phyloP scores from a whole-genome alignment of 1,139 yeast species.

The Saccharomyces hybrid region DNA sequence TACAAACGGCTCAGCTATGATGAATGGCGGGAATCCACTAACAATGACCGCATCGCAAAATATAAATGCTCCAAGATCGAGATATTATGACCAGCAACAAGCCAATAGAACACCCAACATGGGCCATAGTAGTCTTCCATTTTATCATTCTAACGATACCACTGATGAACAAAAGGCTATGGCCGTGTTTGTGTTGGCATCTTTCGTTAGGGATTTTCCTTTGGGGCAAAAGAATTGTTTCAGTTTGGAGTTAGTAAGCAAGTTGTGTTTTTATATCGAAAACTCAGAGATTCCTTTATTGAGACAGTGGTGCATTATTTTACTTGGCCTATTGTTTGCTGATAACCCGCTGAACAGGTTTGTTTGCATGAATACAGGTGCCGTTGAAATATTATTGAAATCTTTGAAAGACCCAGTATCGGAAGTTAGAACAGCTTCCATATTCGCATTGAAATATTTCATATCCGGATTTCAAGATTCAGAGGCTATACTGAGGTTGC shows the following conservation, averaged over 20 bases:
- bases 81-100: slow-evolving; percentile 17
- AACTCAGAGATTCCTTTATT: slow-evolving; percentile 78
- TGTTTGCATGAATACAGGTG: slow-evolving; percentile 60
- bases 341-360: slow-evolving; percentile 70
- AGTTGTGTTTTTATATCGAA: slow-evolving; percentile 58
- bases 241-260: slow-evolving; percentile 61
- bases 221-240: slow-evolving; percentile 77
- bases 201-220: slow-evolving; percentile 72
- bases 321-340: slow-evolving; percentile 71
- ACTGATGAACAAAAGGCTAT: slow-evolving; percentile 87
- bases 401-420: slow-evolving; percentile 84
- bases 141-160: slow-evolving; percentile 31
- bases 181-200: slow-evolving; percentile 83
- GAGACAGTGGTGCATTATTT: slow-evolving; percentile 84
- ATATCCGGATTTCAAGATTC: slow-evolving; percentile 43
- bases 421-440: slow-evolving; percentile 82
- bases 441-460: slow-evolving; percentile 66
- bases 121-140: slow-evolving; percentile 12
- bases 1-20: slow-evolving; percentile 24
- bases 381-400: slow-evolving; percentile 46
- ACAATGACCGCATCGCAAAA: slow-evolving; percentile 28
- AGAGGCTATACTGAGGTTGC: slow-evolving; percentile 25
- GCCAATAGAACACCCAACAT: slow-evolving; percentile 2
- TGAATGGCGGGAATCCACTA: slow-evolving; percentile 18
- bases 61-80: slow-evolving; percentile 14